Conservation (phyloP, 164 flowering plant species). For the Chloranthus sessilifolius region DNA sequence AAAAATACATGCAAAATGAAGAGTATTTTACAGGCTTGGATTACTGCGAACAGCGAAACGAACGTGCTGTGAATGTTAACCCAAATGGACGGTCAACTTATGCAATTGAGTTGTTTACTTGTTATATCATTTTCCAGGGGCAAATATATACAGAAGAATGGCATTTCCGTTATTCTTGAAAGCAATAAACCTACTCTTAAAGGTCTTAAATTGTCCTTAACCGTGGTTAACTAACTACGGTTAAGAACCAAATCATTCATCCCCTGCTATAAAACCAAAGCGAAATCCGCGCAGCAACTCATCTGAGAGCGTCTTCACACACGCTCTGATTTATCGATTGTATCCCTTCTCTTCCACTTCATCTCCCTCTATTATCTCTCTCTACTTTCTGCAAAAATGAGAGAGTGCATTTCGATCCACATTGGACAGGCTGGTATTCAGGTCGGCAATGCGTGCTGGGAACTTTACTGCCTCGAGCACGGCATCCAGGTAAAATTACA, state of each 20-base stretch:
- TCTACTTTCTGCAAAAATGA: constrained; percentile 26
- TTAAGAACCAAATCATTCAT: constrained; percentile 11
- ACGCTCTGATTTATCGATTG: constrained; percentile 26
- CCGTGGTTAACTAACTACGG: constrained; percentile 27
- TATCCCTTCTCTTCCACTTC: neutral
- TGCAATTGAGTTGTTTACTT: no score
- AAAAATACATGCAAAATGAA: no score
- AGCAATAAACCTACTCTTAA: neutral
- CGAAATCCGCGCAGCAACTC: neutral
- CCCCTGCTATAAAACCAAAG: constrained; percentile 6
- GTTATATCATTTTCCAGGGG: no score
- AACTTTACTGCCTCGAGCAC: constrained; percentile 46
- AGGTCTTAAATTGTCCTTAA: constrained; percentile 1
- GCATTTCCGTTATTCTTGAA: constrained; percentile 3
- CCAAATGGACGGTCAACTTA: no score
- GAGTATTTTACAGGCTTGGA: no score
- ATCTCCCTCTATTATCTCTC: neutral
- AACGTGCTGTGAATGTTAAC: no score
- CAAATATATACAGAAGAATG: no score
- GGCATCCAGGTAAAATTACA: constrained; percentile 39
- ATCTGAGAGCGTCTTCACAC: constrained; percentile 39
- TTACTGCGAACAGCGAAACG: no score
- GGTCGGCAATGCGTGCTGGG: constrained; percentile 50
- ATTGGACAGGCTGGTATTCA: constrained; percentile 56
- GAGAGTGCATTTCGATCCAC: constrained; percentile 60